These are phyloP conservation scores for Escovopsis weberi DNA, from an alignment of 2,329 filamentous ascomycete species.

Conservation along the genomic window DNA sequence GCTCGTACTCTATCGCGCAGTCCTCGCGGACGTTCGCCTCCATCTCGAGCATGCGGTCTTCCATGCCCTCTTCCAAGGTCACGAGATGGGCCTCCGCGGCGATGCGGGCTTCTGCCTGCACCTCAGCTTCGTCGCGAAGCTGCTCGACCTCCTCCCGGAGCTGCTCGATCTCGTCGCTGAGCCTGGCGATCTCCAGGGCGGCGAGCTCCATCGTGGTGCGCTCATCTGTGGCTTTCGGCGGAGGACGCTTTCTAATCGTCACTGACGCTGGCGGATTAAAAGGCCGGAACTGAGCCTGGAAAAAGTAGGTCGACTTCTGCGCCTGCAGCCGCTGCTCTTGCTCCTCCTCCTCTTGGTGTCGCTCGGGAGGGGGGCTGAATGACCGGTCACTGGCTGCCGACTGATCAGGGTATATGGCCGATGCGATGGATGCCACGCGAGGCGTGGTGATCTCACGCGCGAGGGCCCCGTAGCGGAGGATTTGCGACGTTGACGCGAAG, in stretches of 20 bases:
- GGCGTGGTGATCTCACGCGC: conserved; percentile 88
- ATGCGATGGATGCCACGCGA: conserved; percentile 68
- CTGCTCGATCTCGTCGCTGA: conserved; percentile 57
- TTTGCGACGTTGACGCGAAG: conserved; percentile 93
- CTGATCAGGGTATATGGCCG: conserved; percentile 42
- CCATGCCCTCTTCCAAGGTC: conserved; percentile 56
- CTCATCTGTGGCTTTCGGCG: conserved; percentile 28
- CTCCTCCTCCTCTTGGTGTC: neutral
- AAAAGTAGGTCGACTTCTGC: neutral
- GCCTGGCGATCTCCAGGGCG: conserved; percentile 64
- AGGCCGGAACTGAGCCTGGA: conserved; percentile 21
- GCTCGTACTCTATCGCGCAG: conserved; percentile 75
- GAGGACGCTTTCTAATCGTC: conserved; percentile 25
- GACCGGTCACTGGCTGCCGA: conserved; percentile 11
- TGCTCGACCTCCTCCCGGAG: conserved; percentile 54
- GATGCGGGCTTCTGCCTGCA: conserved; percentile 55
- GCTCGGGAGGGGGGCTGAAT: conserved; percentile 15
- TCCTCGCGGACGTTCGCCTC: conserved; percentile 83
- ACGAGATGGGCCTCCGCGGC: conserved; percentile 61
- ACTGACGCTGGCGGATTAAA: conserved; percentile 25
- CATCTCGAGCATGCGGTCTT: conserved; percentile 49
- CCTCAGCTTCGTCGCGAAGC: conserved; percentile 51
- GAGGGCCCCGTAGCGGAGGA: conserved; percentile 83
- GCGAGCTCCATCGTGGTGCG: conserved; percentile 69
- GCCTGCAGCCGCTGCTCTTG: neutral